These are phyloP conservation scores for Juncus inflexus DNA, from an alignment of 176 grass and related monocot species.

Conservation along the genomic window DNA sequence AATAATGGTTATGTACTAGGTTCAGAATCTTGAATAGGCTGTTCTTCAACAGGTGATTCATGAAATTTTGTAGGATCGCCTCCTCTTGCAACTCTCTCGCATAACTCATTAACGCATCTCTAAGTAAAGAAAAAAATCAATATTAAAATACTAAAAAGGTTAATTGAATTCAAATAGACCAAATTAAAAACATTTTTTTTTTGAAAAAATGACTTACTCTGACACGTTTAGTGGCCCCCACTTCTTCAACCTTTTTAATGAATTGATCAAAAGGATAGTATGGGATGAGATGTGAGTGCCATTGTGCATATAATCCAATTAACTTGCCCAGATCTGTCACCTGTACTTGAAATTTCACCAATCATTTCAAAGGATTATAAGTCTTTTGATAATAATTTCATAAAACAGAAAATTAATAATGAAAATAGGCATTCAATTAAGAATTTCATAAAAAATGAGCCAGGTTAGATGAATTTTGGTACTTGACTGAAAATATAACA, in stretches of 20 bases:
- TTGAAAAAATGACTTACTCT: slow-evolving; percentile 53
- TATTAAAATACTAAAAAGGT: slow-evolving; percentile 16
- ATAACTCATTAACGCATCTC: slow-evolving; percentile 75
- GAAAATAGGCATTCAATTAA: not conserved
- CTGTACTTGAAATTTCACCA: slow-evolving; percentile 26
- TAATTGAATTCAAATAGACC: not conserved
- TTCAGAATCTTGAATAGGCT: slow-evolving; percentile 34
- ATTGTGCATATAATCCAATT: slow-evolving; percentile 61
- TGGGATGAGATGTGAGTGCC: slow-evolving; percentile 71
- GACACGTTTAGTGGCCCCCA: slow-evolving; percentile 50
- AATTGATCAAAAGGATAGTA: slow-evolving; percentile 91
- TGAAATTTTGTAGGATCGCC: slow-evolving; percentile 73
- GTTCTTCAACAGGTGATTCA: slow-evolving; percentile 45
- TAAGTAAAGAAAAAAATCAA: slow-evolving; percentile 30
- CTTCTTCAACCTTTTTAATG: slow-evolving; percentile 60
- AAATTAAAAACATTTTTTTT: not conserved
- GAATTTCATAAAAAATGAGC: not conserved
- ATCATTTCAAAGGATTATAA: not conserved
- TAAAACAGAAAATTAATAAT: not conserved
- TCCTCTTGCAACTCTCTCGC: slow-evolving; percentile 61
- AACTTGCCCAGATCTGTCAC: slow-evolving; percentile 76
- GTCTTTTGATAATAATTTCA: too few species aligned
- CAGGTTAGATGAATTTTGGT: not conserved
- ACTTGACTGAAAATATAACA: too few species aligned
- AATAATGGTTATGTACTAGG: slow-evolving; percentile 16